Conservation (phyloP, 169 alveolate species). For the Eimeria falciformis region DNA sequence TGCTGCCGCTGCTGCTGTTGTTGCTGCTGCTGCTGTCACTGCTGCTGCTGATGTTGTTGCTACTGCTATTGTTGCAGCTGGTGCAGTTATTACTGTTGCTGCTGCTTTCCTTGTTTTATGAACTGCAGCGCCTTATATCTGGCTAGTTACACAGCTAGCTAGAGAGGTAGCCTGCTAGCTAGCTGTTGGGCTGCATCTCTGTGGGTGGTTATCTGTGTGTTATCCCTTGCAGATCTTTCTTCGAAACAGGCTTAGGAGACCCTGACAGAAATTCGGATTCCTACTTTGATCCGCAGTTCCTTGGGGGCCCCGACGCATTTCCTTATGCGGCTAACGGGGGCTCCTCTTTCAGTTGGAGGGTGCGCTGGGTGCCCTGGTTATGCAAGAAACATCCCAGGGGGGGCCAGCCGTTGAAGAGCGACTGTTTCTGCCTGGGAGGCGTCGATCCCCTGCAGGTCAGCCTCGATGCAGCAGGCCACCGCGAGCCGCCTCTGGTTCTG, state of each 20-base stretch:
- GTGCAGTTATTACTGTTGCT: too few relatives aligned
- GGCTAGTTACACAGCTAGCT: background rate
- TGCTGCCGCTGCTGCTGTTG: background rate
- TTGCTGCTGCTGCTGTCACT: background rate
- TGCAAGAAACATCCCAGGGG: conserved; percentile 85
- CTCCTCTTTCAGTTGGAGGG: conserved; percentile 86
- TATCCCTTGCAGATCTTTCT: conserved; percentile 79
- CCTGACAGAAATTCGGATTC: conserved; percentile 83
- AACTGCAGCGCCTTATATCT: background rate
- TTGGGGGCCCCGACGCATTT: conserved; percentile 88
- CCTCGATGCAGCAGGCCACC: background rate
- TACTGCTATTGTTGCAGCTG: background rate
- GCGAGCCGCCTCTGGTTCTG: background rate
- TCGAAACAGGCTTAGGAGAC: conserved; percentile 87
- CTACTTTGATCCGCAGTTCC: conserved; percentile 89
- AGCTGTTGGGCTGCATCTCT: background rate
- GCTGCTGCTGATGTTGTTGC: background rate
- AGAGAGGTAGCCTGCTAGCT: conserved; percentile 12
- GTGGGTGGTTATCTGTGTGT: background rate
- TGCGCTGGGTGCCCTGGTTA: conserved; percentile 83
- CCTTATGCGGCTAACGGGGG: conserved; percentile 88
- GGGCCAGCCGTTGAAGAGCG: conserved; percentile 90
- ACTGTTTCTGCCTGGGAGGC: conserved; percentile 88
- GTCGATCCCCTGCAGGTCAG: conserved; percentile 88
- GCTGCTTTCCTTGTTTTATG: too few relatives aligned